Base-by-base conservation (phyloP, 768 basidiomycete species). In the Kwoniella europaea region DNA sequence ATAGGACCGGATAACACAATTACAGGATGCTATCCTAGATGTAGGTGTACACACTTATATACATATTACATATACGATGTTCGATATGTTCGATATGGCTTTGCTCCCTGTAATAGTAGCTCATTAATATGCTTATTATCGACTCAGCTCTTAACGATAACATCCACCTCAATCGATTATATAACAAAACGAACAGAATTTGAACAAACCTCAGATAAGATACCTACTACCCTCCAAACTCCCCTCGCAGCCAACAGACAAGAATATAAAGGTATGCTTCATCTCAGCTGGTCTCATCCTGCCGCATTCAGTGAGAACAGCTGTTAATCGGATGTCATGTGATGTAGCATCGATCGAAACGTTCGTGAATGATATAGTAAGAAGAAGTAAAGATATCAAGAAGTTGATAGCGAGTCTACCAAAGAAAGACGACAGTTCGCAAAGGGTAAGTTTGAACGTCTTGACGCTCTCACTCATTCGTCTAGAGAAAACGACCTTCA, bases 1-100 rank as follows among this genome's bases (percentile, higher is more conserved):
- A 1, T 10, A 80, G 79, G 79, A 80, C 77, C 76, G 79, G 76
- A 80, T 80, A 67, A 80, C 79, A 69, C 79, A 80, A 65, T 68
- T 80, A 62, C 79, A 80, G 73, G 79, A 80, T 80, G 79, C 79
- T 46, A 80, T 80, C 27, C 71, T 80, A 69, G 79, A 80, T 69
- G 79, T 78, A 58, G 43, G 74, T 73, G 44, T 55, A 27, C 29
- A 41, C 55, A 12, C 15, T 42, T 20, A 18, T 29, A 29, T 41
- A 52, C 22, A 54, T 52, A 22, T 43, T n/a, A 4, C 7, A 10
- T 52, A 24, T 27, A 5, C 12, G 10, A 46, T 46, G 13, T 10
- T 43, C n/a, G 42, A 46, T 24, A 16, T 59, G 57, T 24, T 24
- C 24, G 24, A 24, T 24, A 24, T 24, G 24, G 27, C 2, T 46